These are phyloP conservation scores for Mollisia scopiformis DNA, from an alignment of 2,329 filamentous ascomycete genomes.

Conservation along the genomic window DNA sequence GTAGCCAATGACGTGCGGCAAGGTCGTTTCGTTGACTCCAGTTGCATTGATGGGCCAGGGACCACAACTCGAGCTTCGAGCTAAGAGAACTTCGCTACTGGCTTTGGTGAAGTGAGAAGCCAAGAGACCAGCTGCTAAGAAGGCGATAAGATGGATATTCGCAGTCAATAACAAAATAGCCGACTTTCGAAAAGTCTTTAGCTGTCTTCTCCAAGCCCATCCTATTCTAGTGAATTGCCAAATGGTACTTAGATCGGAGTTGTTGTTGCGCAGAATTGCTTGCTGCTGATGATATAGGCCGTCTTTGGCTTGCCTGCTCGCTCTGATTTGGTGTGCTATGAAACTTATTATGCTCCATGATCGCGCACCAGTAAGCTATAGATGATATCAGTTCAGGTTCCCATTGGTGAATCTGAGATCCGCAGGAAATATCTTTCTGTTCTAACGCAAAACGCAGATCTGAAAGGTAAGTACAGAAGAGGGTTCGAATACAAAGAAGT, in stretches of 20 bases:
- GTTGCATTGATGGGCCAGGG: not conserved
- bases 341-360: not conserved
- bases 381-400: not conserved
- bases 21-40: not conserved
- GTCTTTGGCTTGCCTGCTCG: not conserved
- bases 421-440: too few relatives aligned
- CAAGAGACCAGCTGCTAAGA: not conserved
- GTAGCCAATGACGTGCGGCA: not conserved
- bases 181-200: not conserved
- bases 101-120: not conserved
- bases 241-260: not conserved
- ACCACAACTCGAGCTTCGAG: not conserved
- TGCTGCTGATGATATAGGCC: not conserved
- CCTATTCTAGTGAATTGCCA: not conserved
- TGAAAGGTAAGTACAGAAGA: too few relatives aligned
- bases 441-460: too few relatives aligned
- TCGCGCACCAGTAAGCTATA: not conserved
- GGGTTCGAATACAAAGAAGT: too few relatives aligned
- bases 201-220: not conserved
- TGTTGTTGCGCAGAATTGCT: not conserved
- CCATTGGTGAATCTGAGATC: not conserved
- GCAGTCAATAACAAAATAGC: not conserved
- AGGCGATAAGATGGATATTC: not conserved
- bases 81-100: not conserved
- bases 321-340: not conserved